Conservation (phyloP, 2,329 filamentous ascomycete species). For the Fusarium sp. region DNA sequence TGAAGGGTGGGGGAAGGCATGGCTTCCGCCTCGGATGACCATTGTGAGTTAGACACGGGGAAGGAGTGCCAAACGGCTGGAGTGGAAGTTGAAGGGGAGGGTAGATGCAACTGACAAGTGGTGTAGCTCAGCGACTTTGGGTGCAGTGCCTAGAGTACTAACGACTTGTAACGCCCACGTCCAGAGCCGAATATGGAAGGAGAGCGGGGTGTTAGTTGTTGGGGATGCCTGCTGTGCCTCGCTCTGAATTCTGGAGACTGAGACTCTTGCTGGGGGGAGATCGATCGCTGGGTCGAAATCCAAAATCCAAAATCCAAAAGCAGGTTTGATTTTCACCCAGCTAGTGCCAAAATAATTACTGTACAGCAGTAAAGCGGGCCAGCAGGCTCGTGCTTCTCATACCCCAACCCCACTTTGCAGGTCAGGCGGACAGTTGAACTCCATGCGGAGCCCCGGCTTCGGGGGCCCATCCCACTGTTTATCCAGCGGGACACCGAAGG, state of each 20-base stretch:
- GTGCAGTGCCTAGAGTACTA: slow-evolving; percentile 33
- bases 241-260: slow-evolving; percentile 14
- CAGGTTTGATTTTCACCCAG: slow-evolving; percentile 41
- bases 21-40: slow-evolving; percentile 35
- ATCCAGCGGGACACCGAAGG: slow-evolving; percentile 34
- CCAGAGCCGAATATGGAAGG: slow-evolving; percentile 42
- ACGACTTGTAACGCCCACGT: slow-evolving; percentile 40
- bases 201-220: slow-evolving; percentile 25
- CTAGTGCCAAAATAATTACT: slow-evolving; percentile 28
- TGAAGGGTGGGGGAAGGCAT: slow-evolving; percentile 44
- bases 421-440: slow-evolving; percentile 39
- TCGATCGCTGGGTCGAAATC: slow-evolving; percentile 37
- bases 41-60: slow-evolving; percentile 40
- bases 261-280: slow-evolving; percentile 38
- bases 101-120: slow-evolving; percentile 16
- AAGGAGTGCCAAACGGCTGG: slow-evolving; percentile 30
- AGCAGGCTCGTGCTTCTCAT: slow-evolving; percentile 25
- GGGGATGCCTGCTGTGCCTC: slow-evolving; percentile 30
- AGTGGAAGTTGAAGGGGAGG: slow-evolving; percentile 21
- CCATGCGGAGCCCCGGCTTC: slow-evolving; percentile 46
- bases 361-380: too few species aligned
- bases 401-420: slow-evolving; percentile 48
- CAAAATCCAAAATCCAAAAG: slow-evolving; percentile 15
- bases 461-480: slow-evolving; percentile 28
- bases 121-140: slow-evolving; percentile 17